phyloP scores from a whole-genome alignment of 78 protist species.

The Dictyostelium brefeldianum region DNA sequence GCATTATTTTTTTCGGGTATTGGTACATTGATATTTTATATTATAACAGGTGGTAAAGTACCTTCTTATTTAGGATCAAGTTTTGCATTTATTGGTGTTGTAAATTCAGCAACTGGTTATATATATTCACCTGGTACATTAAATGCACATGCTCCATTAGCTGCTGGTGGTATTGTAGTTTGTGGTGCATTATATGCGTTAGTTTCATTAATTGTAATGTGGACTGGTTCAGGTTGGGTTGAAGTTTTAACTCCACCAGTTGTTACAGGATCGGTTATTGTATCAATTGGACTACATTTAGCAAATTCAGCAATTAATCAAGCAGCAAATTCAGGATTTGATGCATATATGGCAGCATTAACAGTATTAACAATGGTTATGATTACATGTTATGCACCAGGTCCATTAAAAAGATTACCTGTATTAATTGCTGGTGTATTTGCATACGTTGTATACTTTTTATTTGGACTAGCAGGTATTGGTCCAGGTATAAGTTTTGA shows the following conservation, averaged over 20 bases:
- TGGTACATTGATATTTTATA: conserved; percentile 35
- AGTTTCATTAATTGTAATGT: conserved; percentile 17
- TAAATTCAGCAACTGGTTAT: conserved; percentile 32
- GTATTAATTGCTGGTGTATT: conserved; percentile 28
- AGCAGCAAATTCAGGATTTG: neutral
- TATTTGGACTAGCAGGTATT: conserved; percentile 10
- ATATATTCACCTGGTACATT: neutral
- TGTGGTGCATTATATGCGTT: conserved; percentile 15
- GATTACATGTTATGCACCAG: conserved; percentile 27
- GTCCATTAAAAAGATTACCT: conserved; percentile 35
- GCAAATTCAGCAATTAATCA: neutral
- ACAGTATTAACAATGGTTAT: neutral
- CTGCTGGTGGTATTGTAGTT: conserved; percentile 15
- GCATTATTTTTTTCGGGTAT: conserved; percentile 26
- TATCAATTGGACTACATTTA: conserved; percentile 20
- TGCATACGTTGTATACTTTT: neutral
- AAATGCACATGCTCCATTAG: neutral
- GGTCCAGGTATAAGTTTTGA: conserved; percentile 47
- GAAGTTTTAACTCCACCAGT: conserved; percentile 38
- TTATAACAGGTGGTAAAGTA: conserved; percentile 23
- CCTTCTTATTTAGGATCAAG: conserved; percentile 44
- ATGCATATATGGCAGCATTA: conserved; percentile 18
- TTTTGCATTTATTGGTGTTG: conserved; percentile 51
- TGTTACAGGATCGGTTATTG: conserved; percentile 31
- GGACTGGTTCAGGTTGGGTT: conserved; percentile 1